phyloP scores from a whole-genome alignment of 257 asterid species.

The Nicotiana undulata region DNA sequence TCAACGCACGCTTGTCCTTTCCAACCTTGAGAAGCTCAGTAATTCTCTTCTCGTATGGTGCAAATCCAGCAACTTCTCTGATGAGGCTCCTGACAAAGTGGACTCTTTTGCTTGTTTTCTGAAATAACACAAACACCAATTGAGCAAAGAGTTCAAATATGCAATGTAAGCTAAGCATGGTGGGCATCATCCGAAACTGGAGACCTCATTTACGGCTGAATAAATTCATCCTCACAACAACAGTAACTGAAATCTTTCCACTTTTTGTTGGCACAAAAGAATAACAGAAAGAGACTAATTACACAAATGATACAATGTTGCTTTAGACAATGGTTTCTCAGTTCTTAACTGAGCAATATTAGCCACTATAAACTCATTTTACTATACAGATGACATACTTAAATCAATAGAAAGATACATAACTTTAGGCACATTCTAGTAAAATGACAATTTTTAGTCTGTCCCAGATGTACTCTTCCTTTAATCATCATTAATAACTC shows the following conservation, averaged over 20 bases:
- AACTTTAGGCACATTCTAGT: background rate
- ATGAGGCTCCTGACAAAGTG: slow-evolving; percentile 55
- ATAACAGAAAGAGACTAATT: background rate
- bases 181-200: background rate
- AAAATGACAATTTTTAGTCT: background rate
- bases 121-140: background rate
- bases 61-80: slow-evolving; percentile 75
- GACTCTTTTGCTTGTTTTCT: slow-evolving; percentile 74
- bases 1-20: slow-evolving; percentile 69
- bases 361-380: background rate
- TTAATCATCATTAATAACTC: background rate
- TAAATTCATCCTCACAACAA: background rate
- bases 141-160: background rate
- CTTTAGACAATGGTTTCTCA: too few relatives aligned
- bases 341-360: background rate
- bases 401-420: background rate
- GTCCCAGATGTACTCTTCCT: background rate
- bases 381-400: too few relatives aligned
- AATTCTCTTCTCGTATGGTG: slow-evolving; percentile 73
- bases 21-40: slow-evolving; percentile 75
- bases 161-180: background rate
- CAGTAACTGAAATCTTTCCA: background rate
- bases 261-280: background rate
- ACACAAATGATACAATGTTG: background rate
- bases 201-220: background rate